Evolutionary conservation across 768 basidiomycete genomes (phyloP).

Genomic region (Pisolithus tinctorius): DNA sequence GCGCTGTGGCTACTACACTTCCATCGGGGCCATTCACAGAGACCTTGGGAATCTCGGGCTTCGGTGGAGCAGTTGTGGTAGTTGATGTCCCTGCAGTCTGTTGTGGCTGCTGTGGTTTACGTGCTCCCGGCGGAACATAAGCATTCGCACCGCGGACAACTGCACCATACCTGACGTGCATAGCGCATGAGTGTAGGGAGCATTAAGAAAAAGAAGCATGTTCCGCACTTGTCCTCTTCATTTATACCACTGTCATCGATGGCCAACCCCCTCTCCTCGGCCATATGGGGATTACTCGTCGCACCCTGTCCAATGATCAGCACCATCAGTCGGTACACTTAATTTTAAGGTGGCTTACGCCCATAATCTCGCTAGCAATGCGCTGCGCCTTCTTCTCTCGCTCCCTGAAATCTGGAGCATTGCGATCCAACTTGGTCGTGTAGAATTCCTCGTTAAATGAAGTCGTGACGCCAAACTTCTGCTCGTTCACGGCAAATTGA

Average conservation of each 20-base stretch:
- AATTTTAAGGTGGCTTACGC: slow-evolving; percentile 41
- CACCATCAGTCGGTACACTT: slow-evolving; percentile 2
- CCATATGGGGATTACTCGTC: slow-evolving; percentile 75
- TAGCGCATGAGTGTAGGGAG: slow-evolving; percentile 12
- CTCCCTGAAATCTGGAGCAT: slow-evolving; percentile 80
- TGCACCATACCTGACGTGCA: slow-evolving; percentile 69
- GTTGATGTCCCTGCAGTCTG: slow-evolving; percentile 21
- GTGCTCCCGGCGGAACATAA: slow-evolving; percentile 91
- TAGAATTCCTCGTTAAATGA: slow-evolving; percentile 91
- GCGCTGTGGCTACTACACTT: slow-evolving; percentile 34
- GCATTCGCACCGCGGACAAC: slow-evolving; percentile 85
- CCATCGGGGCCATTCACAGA: slow-evolving; percentile 78
- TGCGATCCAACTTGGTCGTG: slow-evolving; percentile 88
- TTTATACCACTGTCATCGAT: slow-evolving; percentile 71
- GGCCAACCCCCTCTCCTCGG: slow-evolving; percentile 72
- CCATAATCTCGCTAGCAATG: slow-evolving; percentile 87
- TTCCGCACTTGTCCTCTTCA: slow-evolving; percentile 91
- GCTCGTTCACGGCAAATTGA: slow-evolving; percentile 90
- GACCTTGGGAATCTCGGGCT: slow-evolving; percentile 60
- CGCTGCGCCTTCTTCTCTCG: slow-evolving; percentile 80
- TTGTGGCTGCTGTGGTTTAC: slow-evolving; percentile 35
- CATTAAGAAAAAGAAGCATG: slow-evolving; percentile 1
- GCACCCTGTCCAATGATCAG: slow-evolving; percentile 36
- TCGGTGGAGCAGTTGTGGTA: slow-evolving; percentile 20
- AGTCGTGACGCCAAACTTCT: slow-evolving; percentile 86